These are phyloP conservation scores for Phlyctochytrium arcticum DNA, from an alignment of 192 early-diverging fungal species.

Conservation along the genomic window DNA sequence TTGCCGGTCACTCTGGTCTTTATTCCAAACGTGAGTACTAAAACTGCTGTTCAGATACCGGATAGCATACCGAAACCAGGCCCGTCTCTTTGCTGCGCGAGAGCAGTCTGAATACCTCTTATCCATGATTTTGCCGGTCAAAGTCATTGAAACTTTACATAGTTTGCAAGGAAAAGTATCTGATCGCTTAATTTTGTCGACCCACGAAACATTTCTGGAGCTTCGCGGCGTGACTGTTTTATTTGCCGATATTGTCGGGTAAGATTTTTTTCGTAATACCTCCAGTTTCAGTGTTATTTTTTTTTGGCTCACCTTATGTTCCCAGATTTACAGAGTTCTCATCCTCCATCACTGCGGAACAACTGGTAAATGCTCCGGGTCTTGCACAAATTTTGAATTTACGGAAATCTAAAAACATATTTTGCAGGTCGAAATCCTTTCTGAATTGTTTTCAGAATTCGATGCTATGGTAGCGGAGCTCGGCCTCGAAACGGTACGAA, in stretches of 20 bases:
- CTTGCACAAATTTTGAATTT: not conserved
- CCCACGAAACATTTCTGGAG: slow-evolving; percentile 28
- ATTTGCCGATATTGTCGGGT: slow-evolving; percentile 40
- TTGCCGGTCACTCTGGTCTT: no score
- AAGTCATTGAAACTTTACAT: slow-evolving; percentile 22
- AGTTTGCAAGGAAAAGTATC: slow-evolving; percentile 16
- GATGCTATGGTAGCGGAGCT: slow-evolving; percentile 26
- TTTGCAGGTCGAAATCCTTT: slow-evolving; percentile 24
- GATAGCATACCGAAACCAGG: slow-evolving; percentile 21
- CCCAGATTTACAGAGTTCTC: slow-evolving; percentile 32
- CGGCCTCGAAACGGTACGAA: slow-evolving; percentile 28
- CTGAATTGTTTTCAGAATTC: slow-evolving; percentile 31
- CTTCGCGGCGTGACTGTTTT: slow-evolving; percentile 30
- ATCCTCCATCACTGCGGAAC: slow-evolving; percentile 10
- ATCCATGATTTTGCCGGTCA: slow-evolving; percentile 31
- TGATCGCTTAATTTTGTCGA: slow-evolving; percentile 6
- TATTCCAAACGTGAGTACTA: not conserved
- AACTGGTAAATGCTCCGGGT: slow-evolving; percentile 8
- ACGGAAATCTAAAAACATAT: not conserved
- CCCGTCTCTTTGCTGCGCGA: slow-evolving; percentile 11
- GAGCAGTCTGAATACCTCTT: slow-evolving; percentile 29
- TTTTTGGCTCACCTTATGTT: not conserved
- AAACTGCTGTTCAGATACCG: slow-evolving; percentile 8
- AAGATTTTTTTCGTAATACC: no score
- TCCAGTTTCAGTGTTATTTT: not conserved